Evolutionary conservation across 768 basidiomycete species (phyloP), one percentile per base, ranked within the genome.

Genomic region (Rhodosporidiobolus odoratus): DNA sequence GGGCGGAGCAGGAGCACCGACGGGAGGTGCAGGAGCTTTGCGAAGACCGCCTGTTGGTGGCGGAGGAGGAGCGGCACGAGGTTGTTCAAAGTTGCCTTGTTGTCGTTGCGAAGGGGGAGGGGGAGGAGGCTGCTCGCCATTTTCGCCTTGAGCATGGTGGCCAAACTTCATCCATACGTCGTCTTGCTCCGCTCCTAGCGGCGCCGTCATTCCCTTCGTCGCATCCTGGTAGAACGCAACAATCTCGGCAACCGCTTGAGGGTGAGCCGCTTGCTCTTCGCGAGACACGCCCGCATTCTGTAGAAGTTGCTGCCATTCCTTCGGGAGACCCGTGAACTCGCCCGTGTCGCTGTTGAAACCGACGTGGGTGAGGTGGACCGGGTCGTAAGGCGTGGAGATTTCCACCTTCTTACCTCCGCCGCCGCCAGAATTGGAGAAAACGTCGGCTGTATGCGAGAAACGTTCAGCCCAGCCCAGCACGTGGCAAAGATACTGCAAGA

Each of bases 341-440:
- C 96, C 96, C 0, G 95, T 98, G 66, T 92, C 95, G 10, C 91
- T 91, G 80, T 99, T 97, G 86, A 97, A 98, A 69, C 95, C 95
- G 78, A 99, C 96, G 79, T 99, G 96, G 4, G 96, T 98, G 77
- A 99, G 89, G 82, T 98, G 95, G 47, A 98, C 95, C 40, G 96
- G 96, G 81, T 99, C 96, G 79, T 95, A 98, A 0, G 96, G 96
- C 0, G 93, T 94, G 79, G 91, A 92, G 83, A 99, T 98, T 81
- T 95, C 92, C 30, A 80, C 77, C 60, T 79, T 76, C 75, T 80
- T 80, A 62, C 76, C 67, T 16, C 67, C 59, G 30, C 66, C 56
- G 0, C 45, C 66, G 37, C 57, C 41, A 41, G 66, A 52, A 40
- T 52, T 57, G 13, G 74, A 73, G 19, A 77, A 73, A 2, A 76